These are phyloP conservation scores for Cercospora nicotianae DNA, from an alignment of 2,329 filamentous ascomycete species.

Conservation along the genomic window DNA sequence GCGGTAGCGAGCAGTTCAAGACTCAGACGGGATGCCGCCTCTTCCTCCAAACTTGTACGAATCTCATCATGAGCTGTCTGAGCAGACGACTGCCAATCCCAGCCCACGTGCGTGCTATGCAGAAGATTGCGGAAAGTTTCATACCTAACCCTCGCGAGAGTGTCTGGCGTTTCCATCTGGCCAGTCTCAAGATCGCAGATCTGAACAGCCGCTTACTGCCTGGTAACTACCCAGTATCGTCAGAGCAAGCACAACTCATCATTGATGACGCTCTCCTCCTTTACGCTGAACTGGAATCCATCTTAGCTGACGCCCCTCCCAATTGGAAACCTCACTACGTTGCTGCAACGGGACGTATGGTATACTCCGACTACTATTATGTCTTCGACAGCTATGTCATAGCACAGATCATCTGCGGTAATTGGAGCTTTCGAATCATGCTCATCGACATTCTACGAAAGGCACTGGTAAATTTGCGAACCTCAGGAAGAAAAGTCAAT, in stretches of 20 bases:
- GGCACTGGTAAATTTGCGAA: slow-evolving; percentile 11
- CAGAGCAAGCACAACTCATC: slow-evolving; percentile 11
- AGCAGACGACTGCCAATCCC: slow-evolving; percentile 21
- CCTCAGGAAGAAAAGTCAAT: slow-evolving; percentile 4
- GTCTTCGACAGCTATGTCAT: slow-evolving; percentile 22
- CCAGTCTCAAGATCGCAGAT: slow-evolving; percentile 16
- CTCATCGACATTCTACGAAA: slow-evolving; percentile 22
- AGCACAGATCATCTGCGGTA: slow-evolving; percentile 20
- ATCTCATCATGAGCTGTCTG: slow-evolving; percentile 22
- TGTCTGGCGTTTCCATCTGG: slow-evolving; percentile 20
- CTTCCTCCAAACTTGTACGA: slow-evolving; percentile 19
- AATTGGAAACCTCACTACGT: slow-evolving; percentile 20
- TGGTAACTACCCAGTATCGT: slow-evolving; percentile 18
- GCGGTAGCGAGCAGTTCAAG: slow-evolving; percentile 19
- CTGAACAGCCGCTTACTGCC: slow-evolving; percentile 20
- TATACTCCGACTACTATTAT: slow-evolving; percentile 22
- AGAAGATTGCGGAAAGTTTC: slow-evolving; percentile 16
- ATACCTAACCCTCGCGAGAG: slow-evolving; percentile 17
- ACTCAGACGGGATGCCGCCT: slow-evolving; percentile 21
- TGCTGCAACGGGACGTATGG: slow-evolving; percentile 13
- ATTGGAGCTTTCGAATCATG: slow-evolving; percentile 21
- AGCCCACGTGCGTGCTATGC: slow-evolving; percentile 17
- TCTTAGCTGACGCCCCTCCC: slow-evolving; percentile 14
- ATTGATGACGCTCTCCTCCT: slow-evolving; percentile 13
- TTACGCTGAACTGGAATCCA: slow-evolving; percentile 19